These are phyloP conservation scores for Ceratobasidium sp. DNA, from an alignment of 1,284 basidiomycete species.

Conservation along the genomic window DNA sequence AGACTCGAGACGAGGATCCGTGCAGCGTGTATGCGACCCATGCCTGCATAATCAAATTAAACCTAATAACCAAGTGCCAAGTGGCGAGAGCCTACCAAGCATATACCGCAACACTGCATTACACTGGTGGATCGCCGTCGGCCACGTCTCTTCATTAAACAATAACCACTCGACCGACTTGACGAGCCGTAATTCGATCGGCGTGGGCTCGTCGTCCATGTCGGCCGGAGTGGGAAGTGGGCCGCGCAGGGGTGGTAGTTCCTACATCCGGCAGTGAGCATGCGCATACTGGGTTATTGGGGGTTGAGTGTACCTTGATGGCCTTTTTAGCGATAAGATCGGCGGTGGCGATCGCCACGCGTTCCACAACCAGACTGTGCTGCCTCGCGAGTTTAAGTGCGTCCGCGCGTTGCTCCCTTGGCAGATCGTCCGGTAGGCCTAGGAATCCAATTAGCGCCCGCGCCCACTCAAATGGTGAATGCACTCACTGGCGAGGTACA, in stretches of 20 bases:
- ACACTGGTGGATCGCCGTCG: slow-evolving; percentile 79
- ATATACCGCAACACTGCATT: slow-evolving; percentile 88
- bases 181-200: slow-evolving; percentile 71
- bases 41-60: slow-evolving; percentile 55
- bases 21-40: slow-evolving; percentile 76
- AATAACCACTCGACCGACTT: slow-evolving; percentile 95
- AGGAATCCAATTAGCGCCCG: not conserved
- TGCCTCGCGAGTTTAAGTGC: slow-evolving; percentile 81
- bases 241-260: slow-evolving; percentile 67
- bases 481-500: slow-evolving; percentile 73
- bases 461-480: not conserved
- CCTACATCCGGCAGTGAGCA: not conserved
- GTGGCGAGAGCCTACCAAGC: slow-evolving; percentile 63
- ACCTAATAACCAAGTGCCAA: slow-evolving; percentile 29
- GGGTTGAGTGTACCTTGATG: not conserved
- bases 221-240: slow-evolving; percentile 46
- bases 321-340: slow-evolving; percentile 76
- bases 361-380: slow-evolving; percentile 81
- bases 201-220: slow-evolving; percentile 42
- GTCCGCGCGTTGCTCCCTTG: slow-evolving; percentile 62
- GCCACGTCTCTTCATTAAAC: slow-evolving; percentile 73
- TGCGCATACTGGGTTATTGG: not conserved
- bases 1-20: slow-evolving; percentile 68
- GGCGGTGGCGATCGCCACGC: slow-evolving; percentile 83
- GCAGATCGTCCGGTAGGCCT: slow-evolving; percentile 5